Percentiles rank a stretch among this genome's conserved stretches.
These are phyloP conservation scores for Syzygium aqueum DNA, from an alignment of 345 rosid genomes.

Conservation along the genomic window DNA sequence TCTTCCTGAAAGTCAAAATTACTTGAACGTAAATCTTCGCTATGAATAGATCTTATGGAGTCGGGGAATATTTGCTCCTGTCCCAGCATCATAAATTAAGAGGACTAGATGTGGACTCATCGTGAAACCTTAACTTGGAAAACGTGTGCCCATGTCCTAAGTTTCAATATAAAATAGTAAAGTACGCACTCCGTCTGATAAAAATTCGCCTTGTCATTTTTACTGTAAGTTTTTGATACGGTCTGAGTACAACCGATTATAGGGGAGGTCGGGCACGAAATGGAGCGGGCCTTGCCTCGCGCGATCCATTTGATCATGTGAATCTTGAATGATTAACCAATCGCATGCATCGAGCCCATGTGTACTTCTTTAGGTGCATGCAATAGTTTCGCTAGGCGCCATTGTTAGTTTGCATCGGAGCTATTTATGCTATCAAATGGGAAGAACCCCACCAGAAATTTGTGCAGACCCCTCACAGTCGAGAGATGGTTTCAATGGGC, in stretches of 20 bases:
- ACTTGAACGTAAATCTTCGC: not conserved
- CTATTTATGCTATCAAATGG: not conserved
- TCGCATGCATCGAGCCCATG: not conserved
- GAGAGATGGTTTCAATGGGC: not conserved
- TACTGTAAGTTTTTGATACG: not conserved
- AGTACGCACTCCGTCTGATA: not conserved
- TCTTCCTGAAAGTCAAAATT: not conserved
- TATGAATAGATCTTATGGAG: not conserved
- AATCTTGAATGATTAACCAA: not conserved
- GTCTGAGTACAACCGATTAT: not conserved
- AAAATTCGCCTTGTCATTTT: not conserved
- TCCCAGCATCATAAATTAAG: not conserved
- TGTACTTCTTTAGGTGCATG: not conserved
- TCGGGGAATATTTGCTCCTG: not conserved
- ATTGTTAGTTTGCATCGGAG: not conserved
- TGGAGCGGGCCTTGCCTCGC: no score
- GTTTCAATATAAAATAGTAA: not conserved
- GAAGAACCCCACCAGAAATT: not conserved
- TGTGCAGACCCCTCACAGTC: not conserved
- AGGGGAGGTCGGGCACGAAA: not conserved
- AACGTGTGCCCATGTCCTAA: not conserved
- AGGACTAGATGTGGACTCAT: not conserved
- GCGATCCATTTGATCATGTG: not conserved
- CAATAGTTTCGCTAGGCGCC: accelerated
- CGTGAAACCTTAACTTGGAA: not conserved